Evolutionary conservation across 495 filamentous ascomycete genomes (phyloP), one percentile per base, ranked within the genome.

Genomic region (Aspergillus nidulans): DNA sequence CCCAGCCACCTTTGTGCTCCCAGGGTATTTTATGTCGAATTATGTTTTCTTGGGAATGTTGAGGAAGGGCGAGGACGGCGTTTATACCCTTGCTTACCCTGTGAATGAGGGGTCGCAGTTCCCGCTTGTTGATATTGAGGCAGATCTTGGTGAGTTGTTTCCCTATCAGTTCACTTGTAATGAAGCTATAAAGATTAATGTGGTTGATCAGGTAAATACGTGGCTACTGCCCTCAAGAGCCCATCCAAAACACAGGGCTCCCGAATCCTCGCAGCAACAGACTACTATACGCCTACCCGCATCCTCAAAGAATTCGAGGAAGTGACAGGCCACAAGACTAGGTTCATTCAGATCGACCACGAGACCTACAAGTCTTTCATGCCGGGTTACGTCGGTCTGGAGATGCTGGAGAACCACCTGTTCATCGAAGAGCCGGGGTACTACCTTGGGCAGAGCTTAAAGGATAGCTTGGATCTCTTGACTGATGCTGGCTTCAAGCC

Each of bases 1-100:
- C 4, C 76, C 77, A 0, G 71, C 77, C 50, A 81, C 79, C 1
- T 86, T 81, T 60, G 76, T 85, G 56, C 58, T 81, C 18, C 73
- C 82, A 1, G 85, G 80, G 3, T 78, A 76, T 56, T 87, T 77
- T 70, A 85, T 85, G 84, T 66, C 69, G 50, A 84, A 82, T 60
- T 58, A 71, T 20, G 49, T 53, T 10, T 39, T 26, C 5, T 41
- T 56, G 19, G 28, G 42, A 5, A 28, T 52, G n/a, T 23, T 69
- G 1, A 49, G 58, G 36, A 62, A 67, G 52, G 63, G 62, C 20
- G 60, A 60, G 13, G 41, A 56, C 21, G 61, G 26, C 6, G 36
- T 39, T 1, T 63, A 55, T 25, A 36, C 32, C 10, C 53, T 63
- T 4, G 34, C 47, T 3, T 58, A 34, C 8, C 57, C 61, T 6